Base-by-base conservation (phyloP, 2,329 filamentous ascomycete genomes). In the Thermoascus crustaceus region DNA sequence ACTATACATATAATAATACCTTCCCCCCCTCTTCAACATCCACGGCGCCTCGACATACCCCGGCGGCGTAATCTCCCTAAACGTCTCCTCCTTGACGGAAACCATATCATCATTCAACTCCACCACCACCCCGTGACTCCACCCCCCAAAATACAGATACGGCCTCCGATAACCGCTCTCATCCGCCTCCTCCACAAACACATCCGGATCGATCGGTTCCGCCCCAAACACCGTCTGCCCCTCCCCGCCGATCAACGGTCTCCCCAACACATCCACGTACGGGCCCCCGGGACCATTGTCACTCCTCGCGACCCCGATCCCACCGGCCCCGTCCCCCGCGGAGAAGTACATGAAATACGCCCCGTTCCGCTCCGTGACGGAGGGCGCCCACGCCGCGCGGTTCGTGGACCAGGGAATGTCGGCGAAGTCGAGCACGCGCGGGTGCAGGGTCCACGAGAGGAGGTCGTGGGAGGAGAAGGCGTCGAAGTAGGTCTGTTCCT, bases 301-400 rank as follows among this genome's bases (percentile, higher is more conserved):
- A 7, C 64, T 55, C 3, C 57, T 52, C 0, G 56, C 65, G 1
- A 68, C 65, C 2, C 65, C 65, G 10, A 68, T 66, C 3, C 65
- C 65, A n/a, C n/a, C n/a, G 4, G 60, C 63, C 1, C 64, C 49
- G 35, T 71, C 68, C 24, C 71, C 71, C 22, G 68, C 69, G 27
- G 57, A 65, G 42, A 71, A 72, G 49, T 72, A 72, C 35, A 72
- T 55, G 43, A 64, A 71, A 47, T 71, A 72, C 25, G 59, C 64
- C 7, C 63, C 64, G 40, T 68, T 56, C 21, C 66, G 58, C 9
- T 43, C 43, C 22, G 67, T 57, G 8, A 68, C 62, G 0, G 67
- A 66, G 0, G 69, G 69, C 2, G 68, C 69, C 69, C 68, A 71
- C 13, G 69, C 52, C 0, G 68, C 68, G 16, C 52, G 47, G 34